Evolutionary conservation across 768 basidiomycete genomes (phyloP), one percentile per base, ranked within the genome.

Genomic region (Leucocoprinus leucothites): DNA sequence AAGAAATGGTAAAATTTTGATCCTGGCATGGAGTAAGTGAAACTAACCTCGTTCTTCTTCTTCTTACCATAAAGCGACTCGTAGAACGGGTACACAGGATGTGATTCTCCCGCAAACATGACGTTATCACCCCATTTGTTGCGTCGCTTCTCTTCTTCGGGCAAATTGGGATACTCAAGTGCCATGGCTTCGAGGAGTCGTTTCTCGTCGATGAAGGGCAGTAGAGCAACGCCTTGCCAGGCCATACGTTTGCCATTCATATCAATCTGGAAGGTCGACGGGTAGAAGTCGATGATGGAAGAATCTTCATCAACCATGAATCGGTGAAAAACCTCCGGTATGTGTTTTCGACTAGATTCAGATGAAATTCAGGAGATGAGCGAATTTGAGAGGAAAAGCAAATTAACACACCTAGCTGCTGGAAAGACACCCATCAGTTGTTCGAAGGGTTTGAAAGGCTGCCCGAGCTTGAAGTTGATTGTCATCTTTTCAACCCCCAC

Each of bases 171-270:
- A 66, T 88, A 88, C 58, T 74, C 78, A 11, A 76, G 67, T 7
- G 76, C 81, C 88, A 99, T 93, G 3, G 94, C 92, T 31, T 82
- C 86, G 51, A 98, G 73, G 22, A 99, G 72, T 31, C 94, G 82
- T 53, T 79, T 80, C 67, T 86, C 79, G 65, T 98, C 91, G 59
- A 99, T 98, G 76, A 98, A 99, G 0, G 97, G 95, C 19, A 99
- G 76, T 8, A 99, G 75, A 0, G 97, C 95, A 53, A 99, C 94
- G 51, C 97, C 97, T 70, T 99, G 96, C 97, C 97, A 99, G 6
- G 91, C 80, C 95, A 98, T 98, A 72, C 90, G 91, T 75, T 98
- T 98, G 56, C 97, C 97, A 65, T 99, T 99, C 97, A 99, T 99
- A 70, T 99, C 97, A 64, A 98, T 87, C 62, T 95, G 85, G 69